Evolutionary conservation across 192 early-diverging fungal species (phyloP), one percentile per base, ranked within the genome.

Genomic region (Martensiomyces pterosporus): DNA sequence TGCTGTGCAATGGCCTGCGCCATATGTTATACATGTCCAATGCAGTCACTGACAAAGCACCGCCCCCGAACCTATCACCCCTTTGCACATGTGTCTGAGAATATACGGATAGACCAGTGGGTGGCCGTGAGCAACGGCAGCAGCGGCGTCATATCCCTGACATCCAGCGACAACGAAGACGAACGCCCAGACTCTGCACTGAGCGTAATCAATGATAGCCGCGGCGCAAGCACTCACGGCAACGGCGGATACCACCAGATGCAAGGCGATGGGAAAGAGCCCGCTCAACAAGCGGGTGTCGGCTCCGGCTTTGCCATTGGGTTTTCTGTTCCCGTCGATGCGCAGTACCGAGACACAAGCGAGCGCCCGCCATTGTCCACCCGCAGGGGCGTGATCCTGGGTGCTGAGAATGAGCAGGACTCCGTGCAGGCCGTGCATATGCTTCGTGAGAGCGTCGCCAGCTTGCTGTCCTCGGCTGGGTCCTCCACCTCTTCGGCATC

Each of bases 61-160:
- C n/a, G n/a, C n/a, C n/a, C n/a, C n/a, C n/a, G n/a, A n/a, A n/a
- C n/a, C n/a, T n/a, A n/a, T n/a, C n/a, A n/a, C n/a, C n/a, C n/a
- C n/a, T n/a, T n/a, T n/a, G n/a, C n/a, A n/a, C n/a, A n/a, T n/a
- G n/a, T n/a, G n/a, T n/a, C n/a, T n/a, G n/a, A n/a, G n/a, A n/a
- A n/a, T n/a, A n/a, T n/a, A n/a, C n/a, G n/a, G n/a, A 47, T 72
- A 72, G 68, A 72, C 48, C 68, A 72, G 36, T 72, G 68, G 68
- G 68, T 72, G 35, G 60, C 68, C 5, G 49, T 72, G 24, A 53
- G 49, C 48, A 72, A 47, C 36, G 60, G 47, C 16, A 56, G 68
- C 52, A 72, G 68, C 49, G 68, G 68, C 27, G 68, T 72, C 25
- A 72, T 72, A 18, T 72, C 68, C 38, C 56, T 72, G 39, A 72